Conservation (phyloP, 345 rosid genomes). For the Salix suchowensis region DNA sequence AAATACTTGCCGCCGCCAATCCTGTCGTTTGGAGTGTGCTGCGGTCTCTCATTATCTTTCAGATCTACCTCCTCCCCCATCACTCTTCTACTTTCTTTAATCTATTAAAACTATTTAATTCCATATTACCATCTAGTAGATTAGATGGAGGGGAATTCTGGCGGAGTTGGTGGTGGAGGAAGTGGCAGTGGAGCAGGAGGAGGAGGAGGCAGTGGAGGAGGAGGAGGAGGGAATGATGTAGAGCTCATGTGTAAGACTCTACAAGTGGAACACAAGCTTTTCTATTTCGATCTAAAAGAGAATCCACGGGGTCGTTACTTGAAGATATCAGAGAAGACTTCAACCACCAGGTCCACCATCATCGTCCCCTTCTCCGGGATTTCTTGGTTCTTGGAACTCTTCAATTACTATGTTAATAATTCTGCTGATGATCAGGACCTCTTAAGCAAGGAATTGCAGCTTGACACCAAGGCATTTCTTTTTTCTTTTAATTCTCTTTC, state of each 20-base stretch:
- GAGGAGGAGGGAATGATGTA: slow-evolving; percentile 55
- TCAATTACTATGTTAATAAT: slow-evolving; percentile 77
- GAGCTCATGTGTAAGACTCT: slow-evolving; percentile 93
- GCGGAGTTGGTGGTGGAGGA: slow-evolving; percentile 26
- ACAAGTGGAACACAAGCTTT: slow-evolving; percentile 95
- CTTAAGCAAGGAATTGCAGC: slow-evolving; percentile 93
- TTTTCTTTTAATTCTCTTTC: neutral
- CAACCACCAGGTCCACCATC: slow-evolving; percentile 98
- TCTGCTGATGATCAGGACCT: slow-evolving; percentile 77
- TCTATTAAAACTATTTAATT: neutral
- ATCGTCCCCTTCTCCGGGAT: slow-evolving; percentile 94
- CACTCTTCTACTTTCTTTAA: neutral
- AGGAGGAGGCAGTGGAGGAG: neutral
- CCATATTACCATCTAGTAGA: neutral
- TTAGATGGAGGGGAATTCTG: slow-evolving; percentile 57
- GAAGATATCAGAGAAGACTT: slow-evolving; percentile 95
- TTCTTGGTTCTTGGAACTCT: slow-evolving; percentile 97
- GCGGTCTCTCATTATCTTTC: neutral
- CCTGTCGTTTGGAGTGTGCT: neutral
- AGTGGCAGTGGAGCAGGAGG: neutral
- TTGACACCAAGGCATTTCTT: slow-evolving; percentile 70
- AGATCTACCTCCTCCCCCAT: neutral
- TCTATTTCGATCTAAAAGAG: slow-evolving; percentile 94
- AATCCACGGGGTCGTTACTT: slow-evolving; percentile 93
- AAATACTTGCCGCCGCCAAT: neutral